Evolutionary conservation across 2,329 filamentous ascomycete genomes (phyloP).

Genomic region (Lachnellula occidentalis): DNA sequence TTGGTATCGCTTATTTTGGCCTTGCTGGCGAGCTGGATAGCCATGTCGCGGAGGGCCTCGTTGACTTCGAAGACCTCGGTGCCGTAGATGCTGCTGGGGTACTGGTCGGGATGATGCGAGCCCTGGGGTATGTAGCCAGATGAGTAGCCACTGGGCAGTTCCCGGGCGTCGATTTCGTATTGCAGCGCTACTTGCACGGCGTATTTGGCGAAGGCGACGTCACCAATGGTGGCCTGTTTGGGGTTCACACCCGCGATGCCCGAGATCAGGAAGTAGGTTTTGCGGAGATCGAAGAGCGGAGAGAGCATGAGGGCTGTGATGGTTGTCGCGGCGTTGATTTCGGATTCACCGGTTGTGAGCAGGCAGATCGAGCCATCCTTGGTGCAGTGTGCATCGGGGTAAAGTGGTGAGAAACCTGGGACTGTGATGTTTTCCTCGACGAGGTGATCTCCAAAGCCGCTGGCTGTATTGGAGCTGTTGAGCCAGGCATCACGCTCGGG

Average conservation of each 20-base stretch:
- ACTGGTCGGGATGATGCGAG: conserved; percentile 46
- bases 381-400: conserved; percentile 58
- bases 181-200: conserved; percentile 70
- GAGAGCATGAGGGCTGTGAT: conserved; percentile 60
- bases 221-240: conserved; percentile 57
- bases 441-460: conserved; percentile 43
- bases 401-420: conserved; percentile 55
- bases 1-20: conserved; percentile 49
- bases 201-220: conserved; percentile 63
- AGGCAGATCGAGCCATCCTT: conserved; percentile 56
- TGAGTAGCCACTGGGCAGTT: conserved; percentile 58
- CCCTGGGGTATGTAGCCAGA: conserved; percentile 68
- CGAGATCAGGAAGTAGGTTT: conserved; percentile 65
- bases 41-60: conserved; percentile 48
- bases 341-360: conserved; percentile 45
- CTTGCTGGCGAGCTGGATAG: conserved; percentile 44
- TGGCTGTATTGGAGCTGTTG: conserved; percentile 39
- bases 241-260: conserved; percentile 75
- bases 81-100: conserved; percentile 56
- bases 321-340: conserved; percentile 69
- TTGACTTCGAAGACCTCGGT: conserved; percentile 67
- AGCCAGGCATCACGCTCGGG: conserved; percentile 61
- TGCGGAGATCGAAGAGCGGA: conserved; percentile 54
- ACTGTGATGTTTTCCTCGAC: conserved; percentile 49
- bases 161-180: conserved; percentile 68